Evolutionary conservation across 202 grass and related monocot genomes (phyloP), one percentile per base, ranked within the genome.

Genomic region (Carex sylvatica): DNA sequence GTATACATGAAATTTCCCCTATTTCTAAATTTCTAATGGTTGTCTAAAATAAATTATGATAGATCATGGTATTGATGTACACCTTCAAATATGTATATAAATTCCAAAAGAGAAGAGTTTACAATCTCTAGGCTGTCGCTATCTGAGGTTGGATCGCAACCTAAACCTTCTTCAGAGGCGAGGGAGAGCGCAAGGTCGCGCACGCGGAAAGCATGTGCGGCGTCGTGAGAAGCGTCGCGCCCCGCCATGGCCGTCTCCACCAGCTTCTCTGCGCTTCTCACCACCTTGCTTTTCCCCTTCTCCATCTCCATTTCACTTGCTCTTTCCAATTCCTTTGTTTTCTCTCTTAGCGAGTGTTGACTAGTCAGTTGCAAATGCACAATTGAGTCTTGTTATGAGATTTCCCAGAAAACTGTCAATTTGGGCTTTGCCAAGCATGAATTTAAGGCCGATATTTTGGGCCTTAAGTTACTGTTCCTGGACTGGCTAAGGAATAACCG

Each of bases 141-240:
- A 14, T 85, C 81, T 47, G 85, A 83, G 67, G 81, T 44, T 35
- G 52, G 53, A 38, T 77, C 15, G 74, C 15, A 11, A 4, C 28
- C 53, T 72, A 94, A 85, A 84, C 88, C 90, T 83, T 90, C 82
- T 33, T 95, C 95, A 54, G 60, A 71, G 79, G 90, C 87, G 86
- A 98, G 95, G 68, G 95, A 98, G 83, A 98, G 90, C 26, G 95
- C 92, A 70, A 98, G 90, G 87, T 93, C 90, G 13, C 92, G 92
- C 38, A 98, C 95, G 10, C 95, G 89, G 74, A 94, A 86, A 74
- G 90, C 95, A 83, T 98, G 95, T 1, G 90, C 88, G 44, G 92
- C 92, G 74, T 94, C 95, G 90, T 98, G 95, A 20, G 95, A 98
- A 36, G 89, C 92, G 80, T 98, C 92, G 53, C 90, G 92, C 12